phyloP scores from a whole-genome alignment of 176 grass and related monocot genomes.

The Themeda triandra region DNA sequence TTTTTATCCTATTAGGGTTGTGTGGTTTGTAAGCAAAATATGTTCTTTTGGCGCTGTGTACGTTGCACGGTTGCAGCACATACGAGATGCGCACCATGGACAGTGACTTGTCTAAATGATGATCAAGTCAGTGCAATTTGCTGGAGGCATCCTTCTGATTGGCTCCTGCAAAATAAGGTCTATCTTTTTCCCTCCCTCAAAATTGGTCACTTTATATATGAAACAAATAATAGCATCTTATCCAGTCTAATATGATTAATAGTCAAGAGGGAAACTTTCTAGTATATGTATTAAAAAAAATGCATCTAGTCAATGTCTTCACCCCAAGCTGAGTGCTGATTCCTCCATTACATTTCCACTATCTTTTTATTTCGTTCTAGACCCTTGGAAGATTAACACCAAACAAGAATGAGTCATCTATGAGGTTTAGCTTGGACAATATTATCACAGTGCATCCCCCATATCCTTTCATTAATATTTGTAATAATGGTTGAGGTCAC shows the following conservation, averaged over 20 bases:
- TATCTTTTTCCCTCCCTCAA: conserved; percentile 42
- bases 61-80: conserved; percentile 72
- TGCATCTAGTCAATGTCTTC: neutral
- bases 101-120: conserved; percentile 45
- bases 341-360: neutral
- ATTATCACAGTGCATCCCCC: neutral
- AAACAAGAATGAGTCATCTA: conserved; percentile 2
- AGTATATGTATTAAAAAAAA: neutral
- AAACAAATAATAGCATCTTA: conserved; percentile 2
- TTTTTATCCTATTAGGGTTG: conserved; percentile 44
- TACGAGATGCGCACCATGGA: conserved; percentile 82
- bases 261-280: neutral
- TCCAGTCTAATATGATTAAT: neutral
- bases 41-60: conserved; percentile 77
- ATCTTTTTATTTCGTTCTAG: conserved; percentile 12
- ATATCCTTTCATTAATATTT: conserved; percentile 54
- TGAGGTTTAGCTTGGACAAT: conserved; percentile 16
- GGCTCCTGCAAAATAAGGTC: conserved; percentile 70
- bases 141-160: conserved; percentile 62
- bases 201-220: neutral
- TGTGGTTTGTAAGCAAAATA: conserved; percentile 74
- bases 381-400: conserved; percentile 13
- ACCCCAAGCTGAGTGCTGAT: conserved; percentile 1
- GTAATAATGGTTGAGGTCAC: conserved; percentile 69
- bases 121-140: conserved; percentile 47